Conservation (phyloP, 805 yeast species). For the Zygotorulaspora chibaensis region DNA sequence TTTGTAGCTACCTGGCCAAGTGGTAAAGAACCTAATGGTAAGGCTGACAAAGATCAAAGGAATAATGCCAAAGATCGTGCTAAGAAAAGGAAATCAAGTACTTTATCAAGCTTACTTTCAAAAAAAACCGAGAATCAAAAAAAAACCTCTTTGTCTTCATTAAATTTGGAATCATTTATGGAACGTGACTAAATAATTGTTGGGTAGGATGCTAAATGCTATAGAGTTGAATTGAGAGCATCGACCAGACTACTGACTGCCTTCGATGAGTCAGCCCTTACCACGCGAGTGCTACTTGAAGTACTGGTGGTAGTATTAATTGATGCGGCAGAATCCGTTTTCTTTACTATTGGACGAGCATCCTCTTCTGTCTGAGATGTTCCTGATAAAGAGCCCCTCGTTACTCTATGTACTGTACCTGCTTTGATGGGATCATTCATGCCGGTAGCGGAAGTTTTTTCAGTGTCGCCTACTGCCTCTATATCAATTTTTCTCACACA, state of each 20-base stretch:
- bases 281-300: slow-evolving; percentile 4
- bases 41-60: slow-evolving; percentile 9
- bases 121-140: slow-evolving; percentile 40
- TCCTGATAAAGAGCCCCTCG: slow-evolving; percentile 27
- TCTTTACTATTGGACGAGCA: slow-evolving; percentile 6
- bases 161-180: slow-evolving; percentile 51
- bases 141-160: slow-evolving; percentile 32
- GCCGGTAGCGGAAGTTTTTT: slow-evolving; percentile 9
- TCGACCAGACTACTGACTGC: slow-evolving; percentile 11
- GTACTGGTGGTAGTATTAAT: slow-evolving; percentile 5
- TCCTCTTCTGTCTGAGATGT: slow-evolving; percentile 7
- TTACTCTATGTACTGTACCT: slow-evolving; percentile 21
- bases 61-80: slow-evolving; percentile 38
- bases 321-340: slow-evolving; percentile 5
- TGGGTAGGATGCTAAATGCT: background rate
- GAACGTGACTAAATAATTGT: slow-evolving; percentile 18
- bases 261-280: slow-evolving; percentile 8
- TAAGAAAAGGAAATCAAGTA: slow-evolving; percentile 46
- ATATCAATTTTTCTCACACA: slow-evolving; percentile 29
- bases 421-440: slow-evolving; percentile 22
- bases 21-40: slow-evolving; percentile 2
- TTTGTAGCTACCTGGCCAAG: slow-evolving; percentile 31
- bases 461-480: slow-evolving; percentile 7
- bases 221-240: slow-evolving; percentile 9
- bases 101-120: slow-evolving; percentile 40